Conservation (phyloP, 176 grass and related monocot species). For the Aegilops longissima region DNA sequence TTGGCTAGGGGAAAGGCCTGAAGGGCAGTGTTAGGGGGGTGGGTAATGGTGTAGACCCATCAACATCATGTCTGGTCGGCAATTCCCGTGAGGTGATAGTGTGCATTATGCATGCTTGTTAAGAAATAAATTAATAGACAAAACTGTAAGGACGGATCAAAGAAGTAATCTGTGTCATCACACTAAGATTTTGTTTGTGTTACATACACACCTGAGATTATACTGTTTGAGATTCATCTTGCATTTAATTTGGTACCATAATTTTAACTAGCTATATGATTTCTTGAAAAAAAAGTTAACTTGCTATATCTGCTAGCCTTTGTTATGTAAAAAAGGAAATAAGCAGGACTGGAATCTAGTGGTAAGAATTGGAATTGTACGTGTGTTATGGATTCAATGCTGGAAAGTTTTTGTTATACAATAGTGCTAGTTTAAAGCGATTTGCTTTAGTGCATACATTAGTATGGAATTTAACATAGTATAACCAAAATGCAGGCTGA, state of each 20-base stretch:
- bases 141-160: not conserved
- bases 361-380: not conserved
- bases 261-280: constrained; percentile 4
- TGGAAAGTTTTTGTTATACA: not conserved
- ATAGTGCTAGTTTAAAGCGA: not conserved
- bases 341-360: not conserved
- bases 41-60: too few species aligned
- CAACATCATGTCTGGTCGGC: not conserved
- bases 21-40: too few species aligned
- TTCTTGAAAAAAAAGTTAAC: not conserved
- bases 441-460: constrained; percentile 1
- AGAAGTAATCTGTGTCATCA: not conserved
- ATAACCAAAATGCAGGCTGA: not conserved
- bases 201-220: not conserved
- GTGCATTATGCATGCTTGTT: not conserved
- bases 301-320: not conserved
- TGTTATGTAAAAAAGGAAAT: not conserved
- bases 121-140: not conserved
- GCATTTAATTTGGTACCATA: not conserved
- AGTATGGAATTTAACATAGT: not conserved
- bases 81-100: not conserved
- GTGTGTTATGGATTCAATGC: not conserved
- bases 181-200: not conserved
- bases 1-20: not conserved
- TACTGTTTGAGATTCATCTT: not conserved